Evolutionary conservation across 257 asterid species (phyloP).

Genomic region (Solanum gracilifrons): DNA sequence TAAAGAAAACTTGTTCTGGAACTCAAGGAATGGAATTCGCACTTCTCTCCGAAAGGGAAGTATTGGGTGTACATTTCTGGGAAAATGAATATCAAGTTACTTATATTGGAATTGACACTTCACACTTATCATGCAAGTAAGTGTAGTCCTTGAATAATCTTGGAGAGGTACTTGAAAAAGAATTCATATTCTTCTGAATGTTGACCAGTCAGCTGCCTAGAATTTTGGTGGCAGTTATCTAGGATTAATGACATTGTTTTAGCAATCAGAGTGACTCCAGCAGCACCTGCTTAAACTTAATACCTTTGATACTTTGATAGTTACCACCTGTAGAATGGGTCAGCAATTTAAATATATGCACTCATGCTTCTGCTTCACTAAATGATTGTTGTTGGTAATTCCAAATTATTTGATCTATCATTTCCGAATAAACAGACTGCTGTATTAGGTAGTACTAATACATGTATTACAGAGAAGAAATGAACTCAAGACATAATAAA

Average conservation of each 20-base stretch:
- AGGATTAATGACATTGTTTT: background rate
- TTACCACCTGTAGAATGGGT: background rate
- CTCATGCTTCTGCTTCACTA: background rate
- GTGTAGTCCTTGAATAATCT: background rate
- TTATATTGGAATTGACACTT: background rate
- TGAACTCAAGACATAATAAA: background rate
- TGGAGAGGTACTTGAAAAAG: background rate
- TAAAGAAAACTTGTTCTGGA: background rate
- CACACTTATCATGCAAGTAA: background rate
- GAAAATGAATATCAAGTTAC: background rate
- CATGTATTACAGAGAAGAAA: background rate
- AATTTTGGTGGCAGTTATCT: background rate
- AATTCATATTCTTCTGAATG: background rate
- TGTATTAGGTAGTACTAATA: background rate
- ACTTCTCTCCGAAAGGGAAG: background rate
- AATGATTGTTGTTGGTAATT: background rate
- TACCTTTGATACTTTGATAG: background rate
- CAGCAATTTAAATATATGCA: background rate
- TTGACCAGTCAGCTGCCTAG: background rate
- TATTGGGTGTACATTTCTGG: background rate
- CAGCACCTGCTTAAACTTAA: background rate
- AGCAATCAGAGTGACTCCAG: background rate
- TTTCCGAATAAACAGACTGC: background rate
- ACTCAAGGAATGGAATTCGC: background rate
- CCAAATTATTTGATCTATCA: background rate